Percentiles rank a stretch among this genome's conserved stretches.
These are phyloP conservation scores for Xylona heveae DNA, from an alignment of 495 filamentous ascomycete species.

Conservation along the genomic window DNA sequence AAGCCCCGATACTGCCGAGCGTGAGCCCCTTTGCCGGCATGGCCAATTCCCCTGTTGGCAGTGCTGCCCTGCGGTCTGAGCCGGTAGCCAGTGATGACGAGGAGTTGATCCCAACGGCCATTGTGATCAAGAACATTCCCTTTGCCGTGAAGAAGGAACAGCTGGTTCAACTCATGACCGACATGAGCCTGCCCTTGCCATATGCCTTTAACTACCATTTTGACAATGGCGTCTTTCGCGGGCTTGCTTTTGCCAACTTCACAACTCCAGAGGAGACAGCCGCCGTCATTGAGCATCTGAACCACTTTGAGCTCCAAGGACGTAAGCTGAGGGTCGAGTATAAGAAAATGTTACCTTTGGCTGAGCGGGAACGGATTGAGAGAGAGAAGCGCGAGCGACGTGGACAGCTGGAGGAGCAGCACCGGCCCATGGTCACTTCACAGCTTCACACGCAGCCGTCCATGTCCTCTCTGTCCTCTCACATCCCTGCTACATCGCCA, in stretches of 20 bases:
- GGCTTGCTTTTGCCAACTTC: slow-evolving; percentile 95
- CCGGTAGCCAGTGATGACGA: slow-evolving; percentile 38
- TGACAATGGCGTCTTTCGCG: slow-evolving; percentile 92
- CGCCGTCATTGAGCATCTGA: slow-evolving; percentile 72
- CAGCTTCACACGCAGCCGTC: slow-evolving; percentile 66
- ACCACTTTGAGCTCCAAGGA: slow-evolving; percentile 88
- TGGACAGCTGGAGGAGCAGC: slow-evolving; percentile 92
- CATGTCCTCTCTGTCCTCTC: slow-evolving; percentile 59
- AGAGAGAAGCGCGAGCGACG: slow-evolving; percentile 92
- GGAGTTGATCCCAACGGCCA: slow-evolving; percentile 91
- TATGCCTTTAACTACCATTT: slow-evolving; percentile 99
- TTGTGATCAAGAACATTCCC: slow-evolving; percentile 98
- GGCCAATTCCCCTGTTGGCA: slow-evolving; percentile 27
- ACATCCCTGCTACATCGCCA: slow-evolving; percentile 46
- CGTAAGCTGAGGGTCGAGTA: slow-evolving; percentile 91
- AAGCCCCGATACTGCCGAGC: slow-evolving; percentile 27
- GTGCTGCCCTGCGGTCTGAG: slow-evolving; percentile 28
- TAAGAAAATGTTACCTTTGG: slow-evolving; percentile 95
- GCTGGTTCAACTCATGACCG: slow-evolving; percentile 77
- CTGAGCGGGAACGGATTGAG: slow-evolving; percentile 90
- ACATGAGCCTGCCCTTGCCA: slow-evolving; percentile 71
- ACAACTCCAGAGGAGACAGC: slow-evolving; percentile 86
- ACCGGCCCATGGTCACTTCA: slow-evolving; percentile 42
- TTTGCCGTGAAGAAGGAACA: slow-evolving; percentile 97
- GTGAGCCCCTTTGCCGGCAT: slow-evolving; percentile 27